Conservation (phyloP, 2,329 filamentous ascomycete genomes). For the Didymella sp. region DNA sequence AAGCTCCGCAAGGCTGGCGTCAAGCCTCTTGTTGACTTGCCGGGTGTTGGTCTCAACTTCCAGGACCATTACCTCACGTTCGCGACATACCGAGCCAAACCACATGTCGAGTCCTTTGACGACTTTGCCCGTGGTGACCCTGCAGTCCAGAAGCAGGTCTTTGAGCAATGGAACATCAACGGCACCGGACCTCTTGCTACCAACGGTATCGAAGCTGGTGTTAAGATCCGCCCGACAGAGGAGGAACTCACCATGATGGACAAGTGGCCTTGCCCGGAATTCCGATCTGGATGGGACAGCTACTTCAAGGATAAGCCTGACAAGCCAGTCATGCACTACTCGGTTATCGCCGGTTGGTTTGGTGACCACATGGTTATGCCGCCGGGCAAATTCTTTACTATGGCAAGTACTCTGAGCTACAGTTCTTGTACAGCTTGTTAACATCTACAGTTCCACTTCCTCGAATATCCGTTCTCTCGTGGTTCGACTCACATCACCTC, state of each 20-base stretch:
- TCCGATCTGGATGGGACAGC: conserved; percentile 76
- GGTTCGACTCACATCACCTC: conserved; percentile 74
- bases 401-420: too few species aligned
- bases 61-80: conserved; percentile 79
- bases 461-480: conserved; percentile 78
- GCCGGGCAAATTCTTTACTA: conserved; percentile 80
- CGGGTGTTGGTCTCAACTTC: conserved; percentile 78
- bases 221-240: conserved; percentile 75
- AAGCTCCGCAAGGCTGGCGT: conserved; percentile 74
- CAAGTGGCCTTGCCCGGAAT: conserved; percentile 76
- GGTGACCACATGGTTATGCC: conserved; percentile 66
- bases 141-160: conserved; percentile 74
- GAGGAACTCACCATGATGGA: conserved; percentile 73
- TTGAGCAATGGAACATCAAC: conserved; percentile 78
- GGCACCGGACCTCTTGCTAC: conserved; percentile 79
- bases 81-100: conserved; percentile 74
- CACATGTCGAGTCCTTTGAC: conserved; percentile 78
- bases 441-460: conserved; percentile 81
- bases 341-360: conserved; percentile 66
- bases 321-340: conserved; percentile 88
- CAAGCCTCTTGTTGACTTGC: conserved; percentile 72
- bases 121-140: conserved; percentile 79
- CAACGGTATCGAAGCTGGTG: conserved; percentile 80
- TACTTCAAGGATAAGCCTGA: conserved; percentile 87
- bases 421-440: too few species aligned